A percentile compares a stretch with the other conserved stretches of the same genome.
phyloP scores from a whole-genome alignment of 2,329 filamentous ascomycete species.

The Colletotrichum brevisporum region DNA sequence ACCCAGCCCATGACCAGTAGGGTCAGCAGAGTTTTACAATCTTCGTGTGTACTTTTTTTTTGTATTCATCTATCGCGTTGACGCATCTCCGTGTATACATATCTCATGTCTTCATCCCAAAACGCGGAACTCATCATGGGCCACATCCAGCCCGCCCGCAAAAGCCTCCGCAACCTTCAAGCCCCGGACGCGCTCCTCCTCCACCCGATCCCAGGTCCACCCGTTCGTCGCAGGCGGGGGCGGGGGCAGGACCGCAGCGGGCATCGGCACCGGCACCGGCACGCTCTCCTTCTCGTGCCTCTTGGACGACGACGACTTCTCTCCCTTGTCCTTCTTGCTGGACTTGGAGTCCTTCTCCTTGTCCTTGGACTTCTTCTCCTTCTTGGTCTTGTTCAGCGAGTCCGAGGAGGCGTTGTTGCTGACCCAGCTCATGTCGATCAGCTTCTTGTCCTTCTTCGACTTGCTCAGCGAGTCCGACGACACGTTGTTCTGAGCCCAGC shows the following conservation, averaged over 20 bases:
- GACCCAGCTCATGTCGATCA: neutral
- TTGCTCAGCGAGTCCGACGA: neutral
- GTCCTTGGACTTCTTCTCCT: neutral
- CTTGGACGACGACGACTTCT: neutral
- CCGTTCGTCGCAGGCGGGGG: neutral
- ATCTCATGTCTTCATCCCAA: slow-evolving; percentile 5
- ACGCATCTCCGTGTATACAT: too few relatives aligned
- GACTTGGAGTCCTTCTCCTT: neutral
- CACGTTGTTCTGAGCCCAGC: too few relatives aligned
- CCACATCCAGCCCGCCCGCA: slow-evolving; percentile 26
- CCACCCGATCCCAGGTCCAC: slow-evolving; percentile 34
- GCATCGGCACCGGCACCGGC: too few relatives aligned
- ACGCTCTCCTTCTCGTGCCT: neutral
- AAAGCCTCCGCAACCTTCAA: slow-evolving; percentile 26
- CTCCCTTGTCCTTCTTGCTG: neutral
- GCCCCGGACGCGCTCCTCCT: slow-evolving; percentile 24
- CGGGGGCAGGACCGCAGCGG: too few relatives aligned
- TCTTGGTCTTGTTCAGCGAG: neutral
- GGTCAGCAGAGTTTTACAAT: too few relatives aligned
- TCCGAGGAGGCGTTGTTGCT: neutral
- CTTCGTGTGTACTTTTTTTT: too few relatives aligned
- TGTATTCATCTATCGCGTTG: too few relatives aligned
- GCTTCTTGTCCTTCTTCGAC: neutral
- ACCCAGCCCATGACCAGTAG: too few relatives aligned
- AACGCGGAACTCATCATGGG: slow-evolving; percentile 25